Base-by-base conservation (phyloP, 805 yeast species). In the Wickerhamiella musiphila region DNA sequence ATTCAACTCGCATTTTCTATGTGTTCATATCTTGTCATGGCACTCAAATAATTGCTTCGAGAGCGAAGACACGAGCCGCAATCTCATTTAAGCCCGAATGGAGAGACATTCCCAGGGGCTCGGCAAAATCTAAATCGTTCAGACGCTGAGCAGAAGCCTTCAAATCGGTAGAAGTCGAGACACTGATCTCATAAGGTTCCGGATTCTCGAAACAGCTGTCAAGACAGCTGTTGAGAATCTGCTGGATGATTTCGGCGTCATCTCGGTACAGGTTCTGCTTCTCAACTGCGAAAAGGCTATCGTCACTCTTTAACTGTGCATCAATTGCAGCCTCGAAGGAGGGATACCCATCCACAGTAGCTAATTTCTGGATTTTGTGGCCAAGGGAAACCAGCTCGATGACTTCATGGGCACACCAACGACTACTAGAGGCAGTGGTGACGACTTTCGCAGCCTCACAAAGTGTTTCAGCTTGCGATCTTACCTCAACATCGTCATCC, bases 221-320 rank as follows among this genome's bases (percentile, higher is more conserved):
- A 12, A 4, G 6, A 14, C 13, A 3, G 23, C 18, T 12, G 26
- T 14, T 13, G 13, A 17, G 24, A 8, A 41, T 28, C 21, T 42
- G 38, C 11, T 27, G 37, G 11, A 41, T 19, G 5, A 25, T 49
- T 22, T 54, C 57, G 6, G 63, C 47, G 10, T 60, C 63, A 45
- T 73, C 69, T 41, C 71, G 59, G 52, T 71, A 78, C 24, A 76
- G 63, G 41, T 81, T 79, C 34, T 63, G 67, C 43, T 68, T 69
- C 46, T 82, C 94, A 5, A 63, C 53, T 5, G 70, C 70, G 50
- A 81, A 82, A 25, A 82, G 48, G 2, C 60, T 55, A 13, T 57
- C 52, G 14, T 52, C 57, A 5, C 39, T 35, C 6, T 35, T 20
- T 1, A 43, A 19, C 5, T 52, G 47, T 1, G 38, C 36, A 10